phyloP scores from a whole-genome alignment of 257 asterid species.

The Solanum bulbocastanum region DNA sequence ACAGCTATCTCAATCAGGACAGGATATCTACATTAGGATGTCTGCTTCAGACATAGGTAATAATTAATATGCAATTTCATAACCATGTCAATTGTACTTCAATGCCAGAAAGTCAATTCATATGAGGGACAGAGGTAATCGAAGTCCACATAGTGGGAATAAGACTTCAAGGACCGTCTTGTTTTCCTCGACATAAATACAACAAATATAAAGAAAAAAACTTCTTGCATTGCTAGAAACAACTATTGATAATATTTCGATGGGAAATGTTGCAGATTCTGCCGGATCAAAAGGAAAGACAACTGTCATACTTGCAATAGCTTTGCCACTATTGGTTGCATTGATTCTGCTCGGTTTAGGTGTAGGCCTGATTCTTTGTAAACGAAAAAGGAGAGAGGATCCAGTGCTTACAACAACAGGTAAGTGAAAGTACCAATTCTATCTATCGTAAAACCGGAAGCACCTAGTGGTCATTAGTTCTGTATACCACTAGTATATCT shows the following conservation, averaged over 20 bases:
- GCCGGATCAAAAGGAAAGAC: neutral
- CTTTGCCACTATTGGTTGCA: neutral
- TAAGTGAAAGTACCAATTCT: neutral
- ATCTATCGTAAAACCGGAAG: neutral
- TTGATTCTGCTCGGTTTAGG: neutral
- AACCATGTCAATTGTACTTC: neutral
- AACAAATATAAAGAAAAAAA: too few relatives aligned
- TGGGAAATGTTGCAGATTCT: neutral
- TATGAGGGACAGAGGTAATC: neutral
- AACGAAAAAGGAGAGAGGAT: neutral
- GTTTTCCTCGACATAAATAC: neutral
- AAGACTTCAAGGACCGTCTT: neutral
- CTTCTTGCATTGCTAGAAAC: neutral
- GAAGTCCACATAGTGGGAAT: neutral
- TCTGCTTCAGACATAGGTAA: constrained; percentile 20
- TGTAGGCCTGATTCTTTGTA: neutral
- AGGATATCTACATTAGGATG: constrained; percentile 22
- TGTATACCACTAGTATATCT: neutral
- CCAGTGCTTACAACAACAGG: neutral
- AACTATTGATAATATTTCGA: neutral
- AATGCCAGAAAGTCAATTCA: neutral
- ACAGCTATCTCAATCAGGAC: constrained; percentile 4
- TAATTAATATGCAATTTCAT: neutral
- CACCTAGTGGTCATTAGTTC: neutral
- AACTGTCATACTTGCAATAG: neutral